phyloP scores from a whole-genome alignment of 1,284 basidiomycete species.

The Cutaneotrichosporon mucoides region DNA sequence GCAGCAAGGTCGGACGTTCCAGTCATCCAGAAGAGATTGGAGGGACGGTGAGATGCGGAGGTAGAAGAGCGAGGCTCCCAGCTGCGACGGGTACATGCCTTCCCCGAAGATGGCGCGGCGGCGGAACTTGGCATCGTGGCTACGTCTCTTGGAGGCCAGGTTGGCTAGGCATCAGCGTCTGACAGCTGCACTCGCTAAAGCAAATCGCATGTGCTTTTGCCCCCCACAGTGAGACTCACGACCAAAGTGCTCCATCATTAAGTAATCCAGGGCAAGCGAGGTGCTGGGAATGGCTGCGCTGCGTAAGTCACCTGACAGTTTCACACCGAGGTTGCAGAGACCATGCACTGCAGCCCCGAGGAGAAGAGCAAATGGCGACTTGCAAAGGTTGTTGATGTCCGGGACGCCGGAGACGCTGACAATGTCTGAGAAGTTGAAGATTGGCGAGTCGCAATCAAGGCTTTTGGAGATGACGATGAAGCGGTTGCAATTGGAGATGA shows the following conservation, averaged over 20 bases:
- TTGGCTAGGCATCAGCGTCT: background rate
- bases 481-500: conserved; percentile 15
- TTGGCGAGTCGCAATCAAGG: background rate
- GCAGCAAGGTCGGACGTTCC: background rate
- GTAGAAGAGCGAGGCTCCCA: conserved; percentile 1
- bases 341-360: conserved; percentile 10
- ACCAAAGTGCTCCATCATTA: conserved; percentile 7
- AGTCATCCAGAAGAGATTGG: background rate
- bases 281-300: background rate
- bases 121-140: background rate
- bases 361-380: conserved; percentile 12
- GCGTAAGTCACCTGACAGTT: background rate
- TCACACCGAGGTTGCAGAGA: background rate
- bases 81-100: conserved; percentile 6
- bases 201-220: no score
- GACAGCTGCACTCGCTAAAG: no score
- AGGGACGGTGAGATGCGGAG: background rate
- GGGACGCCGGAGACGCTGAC: background rate
- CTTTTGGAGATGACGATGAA: conserved; percentile 5
- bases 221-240: conserved; percentile 2
- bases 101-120: conserved; percentile 2
- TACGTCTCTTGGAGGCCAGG: background rate
- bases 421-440: conserved; percentile 7
- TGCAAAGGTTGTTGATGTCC: background rate
- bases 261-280: background rate